phyloP scores from a whole-genome alignment of 2,329 filamentous ascomycete species.

The Onygenales sp. region DNA sequence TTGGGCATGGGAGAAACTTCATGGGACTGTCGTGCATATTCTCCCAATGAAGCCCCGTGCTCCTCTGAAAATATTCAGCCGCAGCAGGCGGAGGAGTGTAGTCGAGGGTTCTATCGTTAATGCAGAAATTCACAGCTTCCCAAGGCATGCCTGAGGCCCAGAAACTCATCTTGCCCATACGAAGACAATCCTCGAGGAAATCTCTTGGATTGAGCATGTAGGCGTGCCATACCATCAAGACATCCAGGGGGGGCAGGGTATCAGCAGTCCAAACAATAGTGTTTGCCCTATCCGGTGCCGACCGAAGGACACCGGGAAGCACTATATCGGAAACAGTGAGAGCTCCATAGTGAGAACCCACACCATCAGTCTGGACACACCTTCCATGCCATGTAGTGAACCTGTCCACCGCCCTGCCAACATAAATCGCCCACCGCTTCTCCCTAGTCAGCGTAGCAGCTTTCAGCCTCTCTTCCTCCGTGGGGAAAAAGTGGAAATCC shows the following conservation, averaged over 20 bases:
- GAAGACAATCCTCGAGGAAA: slow-evolving; percentile 66
- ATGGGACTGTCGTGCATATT: slow-evolving; percentile 43
- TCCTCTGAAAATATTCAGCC: slow-evolving; percentile 37
- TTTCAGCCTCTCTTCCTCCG: slow-evolving; percentile 29
- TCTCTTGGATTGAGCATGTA: slow-evolving; percentile 67
- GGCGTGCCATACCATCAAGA: slow-evolving; percentile 71
- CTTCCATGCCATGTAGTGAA: slow-evolving; percentile 58
- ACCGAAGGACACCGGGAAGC: slow-evolving; percentile 23
- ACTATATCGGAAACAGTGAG: slow-evolving; percentile 13
- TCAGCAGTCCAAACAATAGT: slow-evolving; percentile 29
- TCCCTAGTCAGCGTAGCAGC: slow-evolving; percentile 51
- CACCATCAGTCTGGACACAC: slow-evolving; percentile 13
- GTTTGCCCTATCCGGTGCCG: slow-evolving; percentile 14
- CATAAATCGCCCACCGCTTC: slow-evolving; percentile 64
- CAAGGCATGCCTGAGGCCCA: slow-evolving; percentile 62
- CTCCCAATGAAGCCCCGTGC: slow-evolving; percentile 49
- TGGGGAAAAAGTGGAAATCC: slow-evolving; percentile 24
- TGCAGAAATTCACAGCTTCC: slow-evolving; percentile 47
- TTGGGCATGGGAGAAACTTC: slow-evolving; percentile 48
- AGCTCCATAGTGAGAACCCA: slow-evolving; percentile 2
- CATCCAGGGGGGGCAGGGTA: slow-evolving; percentile 53
- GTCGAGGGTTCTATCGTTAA: slow-evolving; percentile 48
- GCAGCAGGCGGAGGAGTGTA: slow-evolving; percentile 42
- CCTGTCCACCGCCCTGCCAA: slow-evolving; percentile 57
- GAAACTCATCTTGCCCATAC: slow-evolving; percentile 43